Percentiles rank a stretch among this genome's conserved stretches.
These are phyloP conservation scores for Xylariaceae sp. DNA, from an alignment of 2,329 filamentous ascomycete species.

Conservation along the genomic window DNA sequence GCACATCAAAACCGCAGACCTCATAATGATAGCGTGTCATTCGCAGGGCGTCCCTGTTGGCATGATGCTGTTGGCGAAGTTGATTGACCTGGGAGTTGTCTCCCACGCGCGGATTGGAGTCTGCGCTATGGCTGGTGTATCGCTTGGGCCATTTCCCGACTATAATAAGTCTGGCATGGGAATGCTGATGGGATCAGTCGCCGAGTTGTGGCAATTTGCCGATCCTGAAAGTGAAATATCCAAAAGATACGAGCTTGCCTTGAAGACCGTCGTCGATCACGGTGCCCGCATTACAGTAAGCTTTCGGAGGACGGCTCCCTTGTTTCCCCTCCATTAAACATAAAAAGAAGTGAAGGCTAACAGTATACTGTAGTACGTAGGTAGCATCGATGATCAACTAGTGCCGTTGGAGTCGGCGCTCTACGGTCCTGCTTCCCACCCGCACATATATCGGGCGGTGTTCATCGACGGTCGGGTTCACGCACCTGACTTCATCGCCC, in stretches of 20 bases:
- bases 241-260: constrained; percentile 69
- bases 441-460: constrained; percentile 90
- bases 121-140: constrained; percentile 87
- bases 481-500: constrained; percentile 87
- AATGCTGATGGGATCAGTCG: constrained; percentile 83
- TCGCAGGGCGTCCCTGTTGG: constrained; percentile 93
- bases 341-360: background rate
- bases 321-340: background rate
- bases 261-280: constrained; percentile 69
- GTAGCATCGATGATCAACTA: constrained; percentile 94
- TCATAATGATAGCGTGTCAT: constrained; percentile 88
- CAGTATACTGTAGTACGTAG: constrained; percentile 54
- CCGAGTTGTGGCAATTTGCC: constrained; percentile 91
- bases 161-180: constrained; percentile 85
- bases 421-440: constrained; percentile 79
- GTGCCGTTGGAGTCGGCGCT: constrained; percentile 92
- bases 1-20: constrained; percentile 78
- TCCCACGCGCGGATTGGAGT: constrained; percentile 73
- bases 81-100: constrained; percentile 85
- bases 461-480: constrained; percentile 93
- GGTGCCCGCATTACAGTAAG: constrained; percentile 67
- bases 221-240: constrained; percentile 77
- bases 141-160: constrained; percentile 85
- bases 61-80: constrained; percentile 84
- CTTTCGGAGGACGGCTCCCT: background rate